Conservation (phyloP, 108 stramenopile species). For the Cyclotella choctawhatcheeana region DNA sequence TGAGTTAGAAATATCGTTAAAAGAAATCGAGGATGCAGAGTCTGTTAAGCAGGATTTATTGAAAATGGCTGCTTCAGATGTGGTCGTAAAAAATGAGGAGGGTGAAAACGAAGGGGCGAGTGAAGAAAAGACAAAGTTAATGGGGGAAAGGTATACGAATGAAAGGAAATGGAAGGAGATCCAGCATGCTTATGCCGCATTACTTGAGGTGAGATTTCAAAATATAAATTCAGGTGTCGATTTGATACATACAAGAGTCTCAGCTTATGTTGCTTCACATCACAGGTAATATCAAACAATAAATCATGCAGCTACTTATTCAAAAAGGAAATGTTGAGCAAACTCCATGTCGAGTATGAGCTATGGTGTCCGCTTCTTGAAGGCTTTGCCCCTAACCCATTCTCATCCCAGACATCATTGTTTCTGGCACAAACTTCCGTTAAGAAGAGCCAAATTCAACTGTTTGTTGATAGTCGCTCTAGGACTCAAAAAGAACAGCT, state of each 20-base stretch:
- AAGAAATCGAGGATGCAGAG: constrained; percentile 62
- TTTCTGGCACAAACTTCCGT: constrained; percentile 52
- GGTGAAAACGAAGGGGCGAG: constrained; percentile 32
- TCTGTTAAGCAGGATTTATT: constrained; percentile 22
- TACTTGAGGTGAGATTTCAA: constrained; percentile 55
- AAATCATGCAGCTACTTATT: constrained; percentile 57
- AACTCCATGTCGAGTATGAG: constrained; percentile 75
- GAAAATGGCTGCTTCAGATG: constrained; percentile 9
- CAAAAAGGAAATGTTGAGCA: constrained; percentile 68
- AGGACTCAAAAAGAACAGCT: constrained; percentile 73
- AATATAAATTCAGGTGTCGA: too few species aligned
- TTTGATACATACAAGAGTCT: too few species aligned
- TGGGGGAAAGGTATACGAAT: constrained; percentile 50
- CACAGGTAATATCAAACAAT: constrained; percentile 60
- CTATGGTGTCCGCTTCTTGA: constrained; percentile 88
- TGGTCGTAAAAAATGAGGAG: constrained; percentile 15
- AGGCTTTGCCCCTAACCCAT: constrained; percentile 71
- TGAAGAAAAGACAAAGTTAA: constrained; percentile 34
- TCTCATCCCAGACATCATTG: constrained; percentile 1
- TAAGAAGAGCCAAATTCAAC: constrained; percentile 48
- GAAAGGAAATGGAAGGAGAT: constrained; percentile 89
- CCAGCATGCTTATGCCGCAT: constrained; percentile 73
- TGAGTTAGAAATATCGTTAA: constrained; percentile 57
- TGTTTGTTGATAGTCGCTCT: constrained; percentile 55
- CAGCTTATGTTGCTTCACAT: not conserved